Conservation (phyloP, 1,284 basidiomycete genomes). For the Cerrena zonata region DNA sequence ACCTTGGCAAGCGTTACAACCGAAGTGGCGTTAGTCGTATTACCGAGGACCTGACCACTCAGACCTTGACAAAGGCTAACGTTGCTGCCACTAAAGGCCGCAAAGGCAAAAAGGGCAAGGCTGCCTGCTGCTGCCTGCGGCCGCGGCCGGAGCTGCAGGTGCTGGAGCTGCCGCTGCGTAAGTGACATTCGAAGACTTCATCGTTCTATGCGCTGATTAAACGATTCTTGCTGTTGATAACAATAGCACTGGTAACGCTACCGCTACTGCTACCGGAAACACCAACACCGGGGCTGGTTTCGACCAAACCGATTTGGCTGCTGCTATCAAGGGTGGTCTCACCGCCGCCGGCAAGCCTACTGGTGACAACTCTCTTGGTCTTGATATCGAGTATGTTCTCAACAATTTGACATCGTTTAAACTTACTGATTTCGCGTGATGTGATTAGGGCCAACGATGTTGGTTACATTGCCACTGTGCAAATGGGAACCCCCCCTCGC, state of each 20-base stretch:
- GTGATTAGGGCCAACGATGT: conserved; percentile 37
- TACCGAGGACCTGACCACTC: conserved; percentile 9
- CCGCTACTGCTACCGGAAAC: conserved; percentile 6
- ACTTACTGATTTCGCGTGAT: conserved; percentile 3
- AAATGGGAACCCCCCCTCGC: conserved; percentile 72
- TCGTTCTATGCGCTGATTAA: neutral
- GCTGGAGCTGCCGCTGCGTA: conserved; percentile 9
- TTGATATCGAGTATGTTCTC: conserved; percentile 59
- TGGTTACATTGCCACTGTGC: conserved; percentile 66
- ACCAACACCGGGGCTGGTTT: conserved; percentile 26
- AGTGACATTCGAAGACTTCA: neutral
- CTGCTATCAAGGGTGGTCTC: conserved; percentile 36
- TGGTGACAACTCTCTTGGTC: conserved; percentile 56
- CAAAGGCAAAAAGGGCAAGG: neutral
- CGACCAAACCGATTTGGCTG: conserved; percentile 34
- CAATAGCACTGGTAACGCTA: neutral
- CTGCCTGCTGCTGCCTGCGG: neutral
- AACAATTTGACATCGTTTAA: neutral
- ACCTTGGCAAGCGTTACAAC: conserved; percentile 31
- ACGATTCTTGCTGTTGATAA: neutral
- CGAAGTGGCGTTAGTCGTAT: conserved; percentile 20
- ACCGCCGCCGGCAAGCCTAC: conserved; percentile 50
- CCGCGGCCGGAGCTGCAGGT: conserved; percentile 9
- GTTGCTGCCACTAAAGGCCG: neutral
- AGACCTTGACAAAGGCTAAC: conserved; percentile 8